Evolutionary conservation across 495 filamentous ascomycete genomes (phyloP), one percentile per base, ranked within the genome.

Genomic region (Parathielavia hyrcaniae): DNA sequence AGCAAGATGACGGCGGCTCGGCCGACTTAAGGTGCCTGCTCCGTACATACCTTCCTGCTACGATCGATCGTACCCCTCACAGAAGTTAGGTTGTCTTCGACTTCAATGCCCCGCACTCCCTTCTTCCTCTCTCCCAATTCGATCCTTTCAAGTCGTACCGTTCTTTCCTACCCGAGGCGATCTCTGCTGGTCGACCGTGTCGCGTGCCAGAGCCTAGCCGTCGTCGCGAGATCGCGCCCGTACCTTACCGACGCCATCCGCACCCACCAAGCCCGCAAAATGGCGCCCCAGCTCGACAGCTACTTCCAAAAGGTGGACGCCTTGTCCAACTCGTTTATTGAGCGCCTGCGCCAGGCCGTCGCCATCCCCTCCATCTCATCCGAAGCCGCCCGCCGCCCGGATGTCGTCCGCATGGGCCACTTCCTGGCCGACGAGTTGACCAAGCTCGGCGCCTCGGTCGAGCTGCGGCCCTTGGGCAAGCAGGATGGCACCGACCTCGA

Each of bases 381-480:
- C 2, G 91, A 96, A 57, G 89, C 92, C 64, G 85, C 85, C 62
- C 86, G 90, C 67, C 83, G 93, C 40, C 84, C 81, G 57, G 88
- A 97, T 79, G 93, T 98, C 58, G 82, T 98, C 67, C 85, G 90
- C 81, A 99, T 99, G 93, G 95, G 86, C 57, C 80, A 95, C 57
- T 99, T 88, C 66, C 86, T 99, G 56, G 87, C 85, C 61, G 75
- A 81, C 30, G 87, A 96, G 73, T 84, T 99, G 55, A 81, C 81
- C 67, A 77, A 81, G 36, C 82, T 99, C 7, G 95, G 93, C 26
- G 95, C 93, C 44, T 76, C 82, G 56, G 93, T 96, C 55, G 82
- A 97, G 70, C 81, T 89, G 63, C 83, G 91, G 40, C 81, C 82
- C 6, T 80, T 96, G 14, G 95, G 95, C 57, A 88, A 88, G 75